Evolutionary conservation across 169 alveolate species (phyloP).

Genomic region (Eimeria falciformis): DNA sequence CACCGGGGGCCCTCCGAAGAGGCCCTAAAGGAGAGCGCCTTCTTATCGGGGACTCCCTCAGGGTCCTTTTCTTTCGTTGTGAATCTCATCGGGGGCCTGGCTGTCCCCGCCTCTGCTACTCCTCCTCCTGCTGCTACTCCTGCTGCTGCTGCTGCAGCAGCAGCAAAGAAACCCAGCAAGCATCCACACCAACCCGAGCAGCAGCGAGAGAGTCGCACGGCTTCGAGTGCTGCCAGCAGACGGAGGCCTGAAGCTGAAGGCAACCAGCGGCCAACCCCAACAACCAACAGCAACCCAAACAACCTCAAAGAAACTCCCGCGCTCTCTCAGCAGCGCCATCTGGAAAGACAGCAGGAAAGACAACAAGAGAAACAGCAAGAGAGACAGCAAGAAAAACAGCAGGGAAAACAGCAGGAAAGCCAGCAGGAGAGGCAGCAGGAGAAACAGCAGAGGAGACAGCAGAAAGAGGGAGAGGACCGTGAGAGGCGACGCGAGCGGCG

Average conservation of each 20-base stretch:
- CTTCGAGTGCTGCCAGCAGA: background rate
- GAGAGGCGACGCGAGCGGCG: conserved; percentile 29
- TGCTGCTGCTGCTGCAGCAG: conserved; percentile 12
- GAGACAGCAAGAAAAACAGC: background rate
- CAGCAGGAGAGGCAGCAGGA: conserved; percentile 5
- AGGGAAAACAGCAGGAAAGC: conserved; percentile 9
- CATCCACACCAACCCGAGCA: background rate
- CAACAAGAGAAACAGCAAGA: conserved; percentile 40
- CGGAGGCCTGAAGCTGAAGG: background rate
- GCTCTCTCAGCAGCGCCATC: background rate
- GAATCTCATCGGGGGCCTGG: conserved; percentile 50
- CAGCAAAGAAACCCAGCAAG: background rate
- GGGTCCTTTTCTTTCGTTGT: conserved; percentile 46
- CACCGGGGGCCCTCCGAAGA: conserved; percentile 2
- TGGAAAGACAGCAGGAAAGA: background rate
- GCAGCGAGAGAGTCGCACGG: conserved; percentile 4
- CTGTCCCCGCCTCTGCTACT: conserved; percentile 47
- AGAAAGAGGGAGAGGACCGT: background rate
- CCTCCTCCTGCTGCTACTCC: conserved; percentile 38
- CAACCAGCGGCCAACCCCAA: background rate
- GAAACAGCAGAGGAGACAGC: background rate
- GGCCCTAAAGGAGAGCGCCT: background rate
- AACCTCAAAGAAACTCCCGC: background rate
- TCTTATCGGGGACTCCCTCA: background rate
- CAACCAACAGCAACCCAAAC: background rate